Evolutionary conservation across 23 red algal genomes (phyloP).

Genomic region (Gracilaria domingensis): DNA sequence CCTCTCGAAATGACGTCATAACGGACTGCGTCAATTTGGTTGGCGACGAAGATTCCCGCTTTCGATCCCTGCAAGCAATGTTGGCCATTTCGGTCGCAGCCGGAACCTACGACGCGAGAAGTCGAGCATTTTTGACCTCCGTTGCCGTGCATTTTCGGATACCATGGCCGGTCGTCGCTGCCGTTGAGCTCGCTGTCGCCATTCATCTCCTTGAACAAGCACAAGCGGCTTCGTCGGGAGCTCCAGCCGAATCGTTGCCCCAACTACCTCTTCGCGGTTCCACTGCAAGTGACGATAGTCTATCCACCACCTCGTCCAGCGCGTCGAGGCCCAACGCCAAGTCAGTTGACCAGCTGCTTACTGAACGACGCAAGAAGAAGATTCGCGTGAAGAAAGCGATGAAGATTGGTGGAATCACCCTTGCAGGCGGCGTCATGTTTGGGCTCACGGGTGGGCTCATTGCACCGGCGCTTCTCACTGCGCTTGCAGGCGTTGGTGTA

Average conservation of each 20-base stretch:
- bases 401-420: constrained; percentile 87
- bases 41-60: constrained; percentile 69
- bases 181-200: constrained; percentile 86
- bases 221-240: neutral
- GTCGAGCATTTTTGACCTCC: constrained; percentile 72
- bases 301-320: neutral
- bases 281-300: constrained; percentile 8
- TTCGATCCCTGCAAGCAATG: constrained; percentile 84
- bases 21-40: constrained; percentile 73
- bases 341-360: constrained; percentile 57
- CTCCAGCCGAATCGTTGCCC: constrained; percentile 20
- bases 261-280: neutral
- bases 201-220: constrained; percentile 77
- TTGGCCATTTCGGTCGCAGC: constrained; percentile 68
- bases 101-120: constrained; percentile 85
- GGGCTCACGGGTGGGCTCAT: constrained; percentile 94
- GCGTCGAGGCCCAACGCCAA: constrained; percentile 28
- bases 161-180: constrained; percentile 63
- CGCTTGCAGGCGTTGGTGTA: constrained; percentile 90
- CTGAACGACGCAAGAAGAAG: constrained; percentile 45
- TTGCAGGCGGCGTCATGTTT: constrained; percentile 95
- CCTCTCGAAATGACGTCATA: constrained; percentile 20
- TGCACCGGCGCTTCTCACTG: constrained; percentile 86
- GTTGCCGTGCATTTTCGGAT: constrained; percentile 63
- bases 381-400: constrained; percentile 29